phyloP scores from a whole-genome alignment of 176 grass and related monocot genomes.

The Stipa capillata region DNA sequence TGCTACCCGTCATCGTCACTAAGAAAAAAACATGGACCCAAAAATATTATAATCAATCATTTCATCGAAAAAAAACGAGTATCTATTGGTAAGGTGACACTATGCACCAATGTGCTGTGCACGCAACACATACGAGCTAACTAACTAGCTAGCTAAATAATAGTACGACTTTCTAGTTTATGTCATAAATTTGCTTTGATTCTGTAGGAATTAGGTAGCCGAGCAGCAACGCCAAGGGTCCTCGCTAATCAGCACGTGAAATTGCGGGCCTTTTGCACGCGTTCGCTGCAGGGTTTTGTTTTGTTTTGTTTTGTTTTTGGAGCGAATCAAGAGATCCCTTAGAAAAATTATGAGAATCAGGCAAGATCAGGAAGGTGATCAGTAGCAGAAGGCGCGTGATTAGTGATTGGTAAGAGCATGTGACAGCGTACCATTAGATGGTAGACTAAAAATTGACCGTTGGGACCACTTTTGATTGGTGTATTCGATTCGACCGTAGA shows the following conservation, averaged over 20 bases:
- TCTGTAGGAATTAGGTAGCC: background rate
- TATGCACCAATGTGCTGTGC: background rate
- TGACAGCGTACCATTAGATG: background rate
- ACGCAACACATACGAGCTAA: background rate
- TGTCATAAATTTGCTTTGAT: background rate
- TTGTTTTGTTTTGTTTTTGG: background rate
- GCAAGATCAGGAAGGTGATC: too few species aligned
- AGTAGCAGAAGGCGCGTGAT: background rate
- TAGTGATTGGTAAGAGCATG: background rate
- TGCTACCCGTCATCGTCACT: background rate
- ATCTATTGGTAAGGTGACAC: background rate
- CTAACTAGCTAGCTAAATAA: background rate
- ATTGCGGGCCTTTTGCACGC: slow-evolving; percentile 8
- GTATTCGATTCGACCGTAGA: too few species aligned
- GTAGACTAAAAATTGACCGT: background rate
- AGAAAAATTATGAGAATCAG: background rate
- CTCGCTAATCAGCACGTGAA: slow-evolving; percentile 9
- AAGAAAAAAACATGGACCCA: background rate
- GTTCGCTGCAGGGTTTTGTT: background rate
- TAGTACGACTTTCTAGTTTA: background rate
- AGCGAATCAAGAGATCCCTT: background rate
- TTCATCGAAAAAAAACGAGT: background rate
- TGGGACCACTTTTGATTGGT: background rate
- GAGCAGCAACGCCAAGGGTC: background rate
- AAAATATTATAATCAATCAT: background rate